Evolutionary conservation across 768 basidiomycete species (phyloP).

Genomic region (Amanita molliuscula): DNA sequence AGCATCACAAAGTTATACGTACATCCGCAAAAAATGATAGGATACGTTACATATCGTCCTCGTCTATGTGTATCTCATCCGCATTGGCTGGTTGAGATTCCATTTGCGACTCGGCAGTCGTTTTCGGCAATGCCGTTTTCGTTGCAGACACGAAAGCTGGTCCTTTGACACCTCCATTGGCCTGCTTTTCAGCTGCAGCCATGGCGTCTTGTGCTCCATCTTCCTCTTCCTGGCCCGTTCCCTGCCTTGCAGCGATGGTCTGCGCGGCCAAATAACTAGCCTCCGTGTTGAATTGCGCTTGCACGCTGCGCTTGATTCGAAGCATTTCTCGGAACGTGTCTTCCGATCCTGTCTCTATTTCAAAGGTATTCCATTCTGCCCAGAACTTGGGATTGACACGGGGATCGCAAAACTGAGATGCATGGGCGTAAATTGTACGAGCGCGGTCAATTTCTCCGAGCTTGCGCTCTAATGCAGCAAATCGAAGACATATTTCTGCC

Average conservation of each 20-base stretch:
- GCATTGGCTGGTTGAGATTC: conserved; percentile 36
- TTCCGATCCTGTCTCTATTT: conserved; percentile 97
- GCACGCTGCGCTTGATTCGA: conserved; percentile 95
- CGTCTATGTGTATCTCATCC: conserved; percentile 87
- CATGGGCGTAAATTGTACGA: conserved; percentile 92
- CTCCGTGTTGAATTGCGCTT: conserved; percentile 98
- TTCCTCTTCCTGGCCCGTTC: conserved; percentile 37
- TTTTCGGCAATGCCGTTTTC: conserved; percentile 31
- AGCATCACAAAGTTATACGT: conserved; percentile 8
- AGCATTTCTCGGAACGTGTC: conserved; percentile 96
- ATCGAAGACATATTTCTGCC: conserved; percentile 95
- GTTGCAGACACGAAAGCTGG: conserved; percentile 75
- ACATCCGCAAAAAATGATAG: conserved; percentile 10
- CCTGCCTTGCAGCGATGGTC: conserved; percentile 62
- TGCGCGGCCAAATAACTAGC: conserved; percentile 89
- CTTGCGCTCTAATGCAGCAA: conserved; percentile 92
- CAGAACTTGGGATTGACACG: conserved; percentile 88
- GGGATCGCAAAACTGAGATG: conserved; percentile 98
- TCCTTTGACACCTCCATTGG: conserved; percentile 37
- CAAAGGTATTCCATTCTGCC: conserved; percentile 95
- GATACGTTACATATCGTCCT: conserved; percentile 48
- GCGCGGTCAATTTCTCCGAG: conserved; percentile 98
- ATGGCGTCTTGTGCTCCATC: conserved; percentile 60
- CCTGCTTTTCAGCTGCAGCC: conserved; percentile 73
- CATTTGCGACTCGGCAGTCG: conserved; percentile 20